Base-by-base conservation (phyloP, 2,329 filamentous ascomycete genomes). In the Clarireedia monteithiana region DNA sequence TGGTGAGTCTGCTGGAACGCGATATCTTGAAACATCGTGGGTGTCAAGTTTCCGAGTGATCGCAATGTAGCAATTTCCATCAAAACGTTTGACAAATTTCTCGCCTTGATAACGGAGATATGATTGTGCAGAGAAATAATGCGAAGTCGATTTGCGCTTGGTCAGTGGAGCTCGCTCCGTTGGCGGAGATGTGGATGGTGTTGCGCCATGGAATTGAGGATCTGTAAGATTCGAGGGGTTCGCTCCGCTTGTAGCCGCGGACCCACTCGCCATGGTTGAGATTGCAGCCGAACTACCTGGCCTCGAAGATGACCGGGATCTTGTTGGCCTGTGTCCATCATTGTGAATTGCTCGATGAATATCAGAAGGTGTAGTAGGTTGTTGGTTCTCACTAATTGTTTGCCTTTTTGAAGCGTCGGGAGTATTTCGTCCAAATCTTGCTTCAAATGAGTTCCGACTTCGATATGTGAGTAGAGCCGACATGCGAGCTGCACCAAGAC, bases 41-140 rank as follows among this genome's bases (percentile, higher is more conserved):
- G 94, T 97, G 70, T 99, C 94, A 15, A 99, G 82, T 73, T 99
- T 99, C 66, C 94, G 87, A 4, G 94, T 97, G 72, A 99, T 96
- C 63, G 94, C 91, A 64, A 99, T 97, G 75, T 99, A 99, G 75
- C 94, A 99, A 71, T 99, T 99, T 66, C 91, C 89, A 72, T 99
- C 94, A 71, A 97, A 99, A 9, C 94, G 88, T 71, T 89, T 91
- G 65, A 97, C 94, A 66, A 99, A 99, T 72, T 99, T 99, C 65
- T 86, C 82, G 55, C 91, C 92, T 73, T 99, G 94, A 72, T 99
- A 99, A 20, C 94, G 88, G 45, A 99, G 81, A 72, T 99, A 99
- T 0, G 91, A 96, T 71, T 99, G 94, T 0, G 94, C 94, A 0
- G 94, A 97, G 73, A 97, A 99, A 73, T 96, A 96, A n/a, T 89